Percentiles rank a stretch among this genome's conserved stretches.
Evolutionary conservation across 352 stramenopile genomes (phyloP).

Genomic region (Globisporangium heterothallicum): DNA sequence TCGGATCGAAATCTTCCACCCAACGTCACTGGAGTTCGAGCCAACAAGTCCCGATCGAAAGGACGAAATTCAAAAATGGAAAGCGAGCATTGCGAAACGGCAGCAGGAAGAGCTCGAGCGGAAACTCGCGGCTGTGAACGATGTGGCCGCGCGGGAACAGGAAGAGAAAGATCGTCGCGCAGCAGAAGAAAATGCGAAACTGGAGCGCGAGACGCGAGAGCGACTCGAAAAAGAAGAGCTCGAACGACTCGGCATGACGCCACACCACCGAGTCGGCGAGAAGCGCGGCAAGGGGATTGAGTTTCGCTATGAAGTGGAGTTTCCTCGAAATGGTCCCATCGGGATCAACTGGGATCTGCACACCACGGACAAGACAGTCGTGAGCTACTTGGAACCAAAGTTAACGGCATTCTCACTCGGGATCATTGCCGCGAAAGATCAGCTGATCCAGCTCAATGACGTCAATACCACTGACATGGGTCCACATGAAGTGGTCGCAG

Average conservation of each 20-base stretch:
- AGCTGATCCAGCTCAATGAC: slow-evolving; percentile 64
- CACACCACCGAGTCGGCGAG: slow-evolving; percentile 26
- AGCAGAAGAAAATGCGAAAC: slow-evolving; percentile 25
- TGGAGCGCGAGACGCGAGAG: slow-evolving; percentile 26
- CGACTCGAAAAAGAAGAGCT: slow-evolving; percentile 36
- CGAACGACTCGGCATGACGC: slow-evolving; percentile 50
- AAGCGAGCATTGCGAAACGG: slow-evolving; percentile 15
- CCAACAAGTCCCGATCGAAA: slow-evolving; percentile 26
- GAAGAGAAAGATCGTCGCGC: slow-evolving; percentile 29
- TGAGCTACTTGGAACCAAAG: slow-evolving; percentile 51
- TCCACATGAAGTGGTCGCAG: slow-evolving; percentile 42
- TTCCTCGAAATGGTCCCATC: slow-evolving; percentile 46
- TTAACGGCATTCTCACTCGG: slow-evolving; percentile 38
- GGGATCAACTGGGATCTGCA: slow-evolving; percentile 71
- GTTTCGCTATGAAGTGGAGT: slow-evolving; percentile 65
- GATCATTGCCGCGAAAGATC: slow-evolving; percentile 48
- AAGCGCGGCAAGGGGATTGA: slow-evolving; percentile 45
- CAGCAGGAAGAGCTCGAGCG: slow-evolving; percentile 27
- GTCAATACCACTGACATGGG: slow-evolving; percentile 52
- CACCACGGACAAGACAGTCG: slow-evolving; percentile 36
- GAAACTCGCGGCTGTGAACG: slow-evolving; percentile 26
- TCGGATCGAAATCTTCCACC: slow-evolving; percentile 51
- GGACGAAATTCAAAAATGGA: slow-evolving; percentile 28
- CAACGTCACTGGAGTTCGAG: slow-evolving; percentile 45
- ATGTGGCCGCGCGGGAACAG: slow-evolving; percentile 24